phyloP scores from a whole-genome alignment of 441 rosid genomes.

The Pelargonium exstipulatum region DNA sequence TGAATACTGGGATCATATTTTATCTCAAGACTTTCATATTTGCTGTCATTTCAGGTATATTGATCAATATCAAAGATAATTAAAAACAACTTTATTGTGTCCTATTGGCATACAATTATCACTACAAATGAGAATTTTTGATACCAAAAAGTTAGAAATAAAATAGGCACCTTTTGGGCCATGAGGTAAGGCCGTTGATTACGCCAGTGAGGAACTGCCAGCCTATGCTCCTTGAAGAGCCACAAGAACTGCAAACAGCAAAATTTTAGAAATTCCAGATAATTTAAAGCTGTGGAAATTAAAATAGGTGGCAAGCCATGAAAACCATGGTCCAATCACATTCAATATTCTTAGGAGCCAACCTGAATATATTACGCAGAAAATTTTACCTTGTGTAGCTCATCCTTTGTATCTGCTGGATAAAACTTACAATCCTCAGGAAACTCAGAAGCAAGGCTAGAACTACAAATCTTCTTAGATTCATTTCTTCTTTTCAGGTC shows the following conservation, averaged over 20 bases:
- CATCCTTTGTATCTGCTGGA: slow-evolving; percentile 86
- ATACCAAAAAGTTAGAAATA: neutral
- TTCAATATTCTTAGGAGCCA: neutral
- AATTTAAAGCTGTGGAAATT: neutral
- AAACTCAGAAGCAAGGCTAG: slow-evolving; percentile 62
- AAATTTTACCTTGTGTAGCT: slow-evolving; percentile 72
- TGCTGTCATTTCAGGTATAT: neutral
- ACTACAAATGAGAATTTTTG: neutral
- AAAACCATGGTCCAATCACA: neutral
- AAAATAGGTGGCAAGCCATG: neutral
- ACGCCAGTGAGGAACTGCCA: slow-evolving; percentile 80
- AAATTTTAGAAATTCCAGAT: slow-evolving; percentile 7
- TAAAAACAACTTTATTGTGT: neutral
- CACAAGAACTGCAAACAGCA: slow-evolving; percentile 61
- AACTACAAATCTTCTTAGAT: slow-evolving; percentile 55
- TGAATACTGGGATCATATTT: too few species aligned
- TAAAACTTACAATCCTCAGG: slow-evolving; percentile 84
- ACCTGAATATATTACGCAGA: neutral
- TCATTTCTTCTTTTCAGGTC: slow-evolving; percentile 61
- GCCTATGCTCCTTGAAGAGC: slow-evolving; percentile 82
- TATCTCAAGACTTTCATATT: neutral
- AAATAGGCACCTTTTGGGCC: slow-evolving; percentile 56
- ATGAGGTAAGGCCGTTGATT: slow-evolving; percentile 68
- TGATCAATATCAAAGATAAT: neutral
- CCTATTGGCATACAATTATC: neutral